These are phyloP conservation scores for Metarhizium humberi DNA, from an alignment of 2,329 filamentous ascomycete species.

Conservation along the genomic window DNA sequence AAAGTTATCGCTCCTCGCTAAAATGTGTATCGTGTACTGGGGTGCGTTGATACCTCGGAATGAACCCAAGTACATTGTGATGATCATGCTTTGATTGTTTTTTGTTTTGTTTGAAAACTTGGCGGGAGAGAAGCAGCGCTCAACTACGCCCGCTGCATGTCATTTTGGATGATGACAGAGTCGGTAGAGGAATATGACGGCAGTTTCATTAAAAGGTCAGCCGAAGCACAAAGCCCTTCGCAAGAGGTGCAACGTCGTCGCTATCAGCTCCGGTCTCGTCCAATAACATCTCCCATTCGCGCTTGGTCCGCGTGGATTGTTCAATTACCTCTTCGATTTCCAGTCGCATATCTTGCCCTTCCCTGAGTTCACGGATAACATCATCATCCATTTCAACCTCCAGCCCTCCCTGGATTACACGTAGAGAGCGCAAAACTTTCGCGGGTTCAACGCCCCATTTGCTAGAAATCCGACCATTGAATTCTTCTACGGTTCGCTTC, in stretches of 20 bases:
- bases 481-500: constrained; percentile 64
- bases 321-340: constrained; percentile 47
- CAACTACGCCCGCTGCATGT: background rate
- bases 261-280: constrained; percentile 30
- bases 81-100: too few species aligned
- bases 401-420: constrained; percentile 63
- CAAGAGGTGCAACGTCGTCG: constrained; percentile 10
- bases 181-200: too few species aligned
- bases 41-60: background rate
- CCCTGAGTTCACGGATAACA: constrained; percentile 69
- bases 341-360: constrained; percentile 86
- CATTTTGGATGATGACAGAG: background rate
- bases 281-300: constrained; percentile 54
- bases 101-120: background rate
- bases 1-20: background rate
- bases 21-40: background rate
- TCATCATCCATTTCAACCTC: constrained; percentile 88
- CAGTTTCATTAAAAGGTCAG: constrained; percentile 8
- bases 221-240: constrained; percentile 10
- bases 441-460: constrained; percentile 76
- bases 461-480: constrained; percentile 60
- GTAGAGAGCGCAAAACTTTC: constrained; percentile 62
- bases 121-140: background rate
- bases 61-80: background rate
- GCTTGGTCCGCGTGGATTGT: constrained; percentile 28